A percentile compares a stretch with the other conserved stretches of the same genome.
Evolutionary conservation across 768 basidiomycete genomes (phyloP).

Genomic region (Fomitopsis pulvina): DNA sequence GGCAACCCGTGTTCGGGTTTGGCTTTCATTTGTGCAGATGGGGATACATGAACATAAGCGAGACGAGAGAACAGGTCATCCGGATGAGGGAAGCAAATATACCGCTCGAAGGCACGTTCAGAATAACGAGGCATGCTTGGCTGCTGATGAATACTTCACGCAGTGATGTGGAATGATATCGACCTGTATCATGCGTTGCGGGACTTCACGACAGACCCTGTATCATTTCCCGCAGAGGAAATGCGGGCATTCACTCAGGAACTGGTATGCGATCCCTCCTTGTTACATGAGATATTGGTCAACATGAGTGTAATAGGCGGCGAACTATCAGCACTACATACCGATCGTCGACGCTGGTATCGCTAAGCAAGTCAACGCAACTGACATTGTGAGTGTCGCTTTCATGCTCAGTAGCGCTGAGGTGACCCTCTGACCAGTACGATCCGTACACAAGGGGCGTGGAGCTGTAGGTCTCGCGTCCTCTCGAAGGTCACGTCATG

Average conservation of each 20-base stretch:
- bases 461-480: constrained; percentile 37
- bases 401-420: neutral
- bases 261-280: constrained; percentile 39
- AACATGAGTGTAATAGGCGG: constrained; percentile 20
- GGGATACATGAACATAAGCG: constrained; percentile 47
- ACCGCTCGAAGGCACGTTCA: constrained; percentile 60
- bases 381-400: constrained; percentile 47
- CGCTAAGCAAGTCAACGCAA: constrained; percentile 46
- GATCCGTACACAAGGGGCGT: constrained; percentile 58
- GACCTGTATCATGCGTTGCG: constrained; percentile 64
- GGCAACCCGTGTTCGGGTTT: constrained; percentile 72
- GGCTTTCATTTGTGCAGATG: constrained; percentile 72
- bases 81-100: constrained; percentile 63
- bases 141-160: neutral
- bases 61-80: constrained; percentile 46
- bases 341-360: constrained; percentile 67
- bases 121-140: neutral
- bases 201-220: constrained; percentile 65
- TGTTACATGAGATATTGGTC: neutral
- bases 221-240: constrained; percentile 50
- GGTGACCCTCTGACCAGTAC: constrained; percentile 36
- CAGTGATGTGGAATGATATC: constrained; percentile 77
- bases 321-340: constrained; percentile 51
- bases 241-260: constrained; percentile 47
- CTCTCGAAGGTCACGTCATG: neutral